These are phyloP conservation scores for Podila epicladia DNA, from an alignment of 192 early-diverging fungal species.

Conservation along the genomic window DNA sequence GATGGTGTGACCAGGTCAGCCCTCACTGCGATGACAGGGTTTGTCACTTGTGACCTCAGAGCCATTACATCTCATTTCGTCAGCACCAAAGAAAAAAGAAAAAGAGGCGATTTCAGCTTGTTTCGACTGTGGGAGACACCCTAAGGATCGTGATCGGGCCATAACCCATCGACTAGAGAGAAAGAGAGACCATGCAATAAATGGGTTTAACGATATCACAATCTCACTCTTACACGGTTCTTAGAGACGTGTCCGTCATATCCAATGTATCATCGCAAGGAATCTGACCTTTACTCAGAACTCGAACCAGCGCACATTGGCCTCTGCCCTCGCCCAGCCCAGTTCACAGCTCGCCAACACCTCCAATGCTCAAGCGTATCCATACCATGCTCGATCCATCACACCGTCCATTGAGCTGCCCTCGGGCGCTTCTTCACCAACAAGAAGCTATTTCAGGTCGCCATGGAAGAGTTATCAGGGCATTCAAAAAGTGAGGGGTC, in stretches of 20 bases:
- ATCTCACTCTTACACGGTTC: neutral
- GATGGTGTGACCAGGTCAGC: neutral
- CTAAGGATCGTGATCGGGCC: neutral
- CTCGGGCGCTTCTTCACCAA: conserved; percentile 40
- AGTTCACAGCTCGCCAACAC: neutral
- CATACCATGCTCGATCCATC: conserved; percentile 26
- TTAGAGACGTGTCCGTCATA: conserved; percentile 46
- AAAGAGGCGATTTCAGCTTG: neutral
- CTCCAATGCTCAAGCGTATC: neutral
- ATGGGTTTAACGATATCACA: no score
- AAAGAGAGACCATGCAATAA: neutral
- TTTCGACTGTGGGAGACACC: no score
- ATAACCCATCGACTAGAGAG: neutral
- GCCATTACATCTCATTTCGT: no score
- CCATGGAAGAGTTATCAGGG: conserved; percentile 45
- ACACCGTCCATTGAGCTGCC: conserved; percentile 33
- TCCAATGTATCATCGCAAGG: conserved; percentile 38
- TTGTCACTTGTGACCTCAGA: no score
- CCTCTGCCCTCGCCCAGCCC: conserved; percentile 11
- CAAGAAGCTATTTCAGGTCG: conserved; percentile 39
- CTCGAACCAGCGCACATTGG: conserved; percentile 35
- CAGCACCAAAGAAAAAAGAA: neutral
- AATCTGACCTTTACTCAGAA: conserved; percentile 47
- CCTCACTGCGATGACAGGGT: neutral
- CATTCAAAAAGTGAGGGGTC: conserved; percentile 24